Base-by-base conservation (phyloP, 148 eudicot genomes). In the Nepenthes mirabilis region DNA sequence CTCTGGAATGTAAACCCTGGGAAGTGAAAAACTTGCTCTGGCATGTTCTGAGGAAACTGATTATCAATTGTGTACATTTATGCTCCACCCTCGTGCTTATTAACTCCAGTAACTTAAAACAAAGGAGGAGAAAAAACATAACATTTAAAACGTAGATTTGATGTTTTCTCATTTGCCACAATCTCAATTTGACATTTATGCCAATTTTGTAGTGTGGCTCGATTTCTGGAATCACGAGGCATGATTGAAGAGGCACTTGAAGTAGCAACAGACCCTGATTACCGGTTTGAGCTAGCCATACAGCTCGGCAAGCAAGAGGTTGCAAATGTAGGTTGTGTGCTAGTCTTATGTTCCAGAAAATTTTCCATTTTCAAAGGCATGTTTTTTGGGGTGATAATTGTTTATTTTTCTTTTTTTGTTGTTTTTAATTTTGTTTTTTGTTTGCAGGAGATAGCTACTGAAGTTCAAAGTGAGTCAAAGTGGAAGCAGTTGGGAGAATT, bases 401-500 rank as follows among this genome's bases (percentile, higher is more conserved):
- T 7, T 66, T 56, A 50, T 65, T 32, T 49, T n/a, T 11, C 14
- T 5, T 49, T 50, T 56, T 57, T 52, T 69, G 34, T 53, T 37
- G 47, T 11, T 64, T 36, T 14, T 12, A 5, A 7, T 14, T 58
- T 14, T 60, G 3, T 32, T 35, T 47, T 6, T 54, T 34, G 36
- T 34, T 55, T 34, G 11, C 83, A 93, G 99, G 96, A 93, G 72
- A 93, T 93, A 70, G 99, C 99, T 61, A 36, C 70, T 60, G 91
- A 79, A 74, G 91, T 88, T 45, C 84, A 84, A 52, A 93, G 88
- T 65, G 99, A 88, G 70, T 80, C 95, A 47, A 93, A 89, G 78
- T 93, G 99, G 99, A 93, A 84, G 82, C 99, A 93, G 73, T 79
- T 93, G 83, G 99, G 99, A 66, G 99, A 88, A 79, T 70, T 93